phyloP scores from a whole-genome alignment of 192 early-diverging fungal species.

The Podila epigama region DNA sequence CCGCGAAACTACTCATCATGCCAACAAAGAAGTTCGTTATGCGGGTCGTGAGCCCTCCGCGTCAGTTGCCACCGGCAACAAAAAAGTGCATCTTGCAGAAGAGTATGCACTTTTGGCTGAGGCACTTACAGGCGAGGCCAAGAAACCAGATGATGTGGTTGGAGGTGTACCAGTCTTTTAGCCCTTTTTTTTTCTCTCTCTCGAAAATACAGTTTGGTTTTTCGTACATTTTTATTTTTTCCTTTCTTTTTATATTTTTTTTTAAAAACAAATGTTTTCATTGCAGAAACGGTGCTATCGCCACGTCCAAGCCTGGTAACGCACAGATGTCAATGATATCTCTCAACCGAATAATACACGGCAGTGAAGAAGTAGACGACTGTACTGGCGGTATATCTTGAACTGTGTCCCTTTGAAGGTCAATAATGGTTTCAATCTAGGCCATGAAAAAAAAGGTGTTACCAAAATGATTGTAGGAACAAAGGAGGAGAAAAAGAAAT shows the following conservation, averaged over 20 bases:
- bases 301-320: not conserved
- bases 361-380: not conserved
- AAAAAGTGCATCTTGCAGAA: conserved; percentile 92
- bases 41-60: conserved; percentile 92
- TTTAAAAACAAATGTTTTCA: not conserved
- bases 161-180: conserved; percentile 74
- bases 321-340: not conserved
- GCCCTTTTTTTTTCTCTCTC: not conserved
- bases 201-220: not conserved
- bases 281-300: not conserved
- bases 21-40: conserved; percentile 52
- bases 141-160: conserved; percentile 71
- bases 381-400: not conserved
- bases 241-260: not conserved
- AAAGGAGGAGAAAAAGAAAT: no score
- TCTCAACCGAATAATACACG: not conserved
- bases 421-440: not conserved
- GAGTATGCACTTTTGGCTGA: conserved; percentile 76
- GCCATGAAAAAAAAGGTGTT: not conserved
- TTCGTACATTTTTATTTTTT: not conserved
- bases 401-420: not conserved
- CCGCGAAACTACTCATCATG: conserved; percentile 74
- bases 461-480: not conserved
- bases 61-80: conserved; percentile 91
- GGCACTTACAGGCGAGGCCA: conserved; percentile 74